phyloP scores from a whole-genome alignment of 116 monocot genomes.

The Iris pallida region DNA sequence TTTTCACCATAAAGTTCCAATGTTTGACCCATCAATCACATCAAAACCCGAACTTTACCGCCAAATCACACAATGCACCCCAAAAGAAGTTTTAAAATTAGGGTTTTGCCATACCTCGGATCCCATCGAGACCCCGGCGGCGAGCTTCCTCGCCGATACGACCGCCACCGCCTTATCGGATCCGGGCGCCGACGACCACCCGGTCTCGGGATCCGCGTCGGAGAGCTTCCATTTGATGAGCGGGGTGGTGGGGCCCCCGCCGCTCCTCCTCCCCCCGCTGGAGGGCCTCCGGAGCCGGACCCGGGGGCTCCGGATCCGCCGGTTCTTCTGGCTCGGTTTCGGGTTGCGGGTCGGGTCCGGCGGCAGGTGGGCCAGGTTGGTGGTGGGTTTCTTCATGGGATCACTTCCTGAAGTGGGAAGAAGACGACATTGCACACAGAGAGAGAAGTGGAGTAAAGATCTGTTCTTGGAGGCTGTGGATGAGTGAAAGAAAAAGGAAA shows the following conservation, averaged over 20 bases:
- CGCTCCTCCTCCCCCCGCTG: neutral
- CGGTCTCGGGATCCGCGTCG: constrained; percentile 4
- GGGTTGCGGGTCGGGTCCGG: neutral
- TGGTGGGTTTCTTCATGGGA: neutral
- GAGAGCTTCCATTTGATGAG: constrained; percentile 13
- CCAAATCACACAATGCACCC: neutral
- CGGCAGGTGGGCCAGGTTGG: neutral
- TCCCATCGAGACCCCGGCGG: constrained; percentile 62
- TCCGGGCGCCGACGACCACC: constrained; percentile 5
- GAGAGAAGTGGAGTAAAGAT: too few species aligned
- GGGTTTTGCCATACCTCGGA: constrained; percentile 31
- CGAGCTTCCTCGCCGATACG: constrained; percentile 66
- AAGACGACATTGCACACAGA: too few species aligned
- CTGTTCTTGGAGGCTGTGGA: too few species aligned
- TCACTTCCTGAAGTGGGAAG: too few species aligned
- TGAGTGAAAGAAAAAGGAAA: too few species aligned
- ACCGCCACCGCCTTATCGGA: constrained; percentile 1
- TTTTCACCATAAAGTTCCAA: neutral
- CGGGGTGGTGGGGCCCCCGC: constrained; percentile 14
- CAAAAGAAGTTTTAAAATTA: neutral
- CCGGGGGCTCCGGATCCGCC: constrained; percentile 12
- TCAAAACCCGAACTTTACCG: constrained; percentile 4
- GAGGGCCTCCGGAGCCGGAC: neutral
- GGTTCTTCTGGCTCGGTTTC: constrained; percentile 12
- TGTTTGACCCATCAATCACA: neutral